Evolutionary conservation across 495 filamentous ascomycete genomes (phyloP), one percentile per base, ranked within the genome.

Genomic region (Cenococcum geophilum): DNA sequence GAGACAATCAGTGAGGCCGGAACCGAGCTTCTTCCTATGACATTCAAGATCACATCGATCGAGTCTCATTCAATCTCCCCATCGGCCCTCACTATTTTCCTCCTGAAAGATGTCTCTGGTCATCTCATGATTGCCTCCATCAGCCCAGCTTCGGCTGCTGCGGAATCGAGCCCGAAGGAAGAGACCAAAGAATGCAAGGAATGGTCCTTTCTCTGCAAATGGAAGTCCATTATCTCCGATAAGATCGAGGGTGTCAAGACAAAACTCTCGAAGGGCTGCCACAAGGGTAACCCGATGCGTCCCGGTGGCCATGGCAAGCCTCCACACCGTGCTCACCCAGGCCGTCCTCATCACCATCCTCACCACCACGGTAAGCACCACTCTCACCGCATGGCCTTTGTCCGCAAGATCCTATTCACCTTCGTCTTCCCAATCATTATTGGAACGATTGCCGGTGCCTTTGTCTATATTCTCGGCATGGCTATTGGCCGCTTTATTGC

Each of bases 91-190:
- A 64, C 58, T 1, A 65, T 68, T 53, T 64, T 65, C 52, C 53
- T 68, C 22, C 50, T 68, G 23, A 68, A 68, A 40, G 66, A 68
- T 22, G 34, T 45, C 48, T 57, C 55, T 25, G 66, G 66, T 18
- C 66, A 57, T 43, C 52, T 69, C 45, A 69, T 65, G 66, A 69
- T 69, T 52, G 66, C 66, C 4, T 65, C 66, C n/a, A 66, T 65
- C 63, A 11, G 60, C 43, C 51, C 62, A 6, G 59, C 66, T 20
- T 18, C 51, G 48, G 48, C 66, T 8, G 45, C 35, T 5, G 21
- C 21, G 10, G 62, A 62, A 21, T 22, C 42, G n/a, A 69, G 62
- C 57, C 59, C 63, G 6, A 61, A 56, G 25, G 66, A 63, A 3
- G 55, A 69, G 63, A 52, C 58, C 5, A 48, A 68, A 50, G 66